Evolutionary conservation across 192 early-diverging fungal genomes (phyloP), one percentile per base, ranked within the genome.

Genomic region (Pilobolus umbonatus): DNA sequence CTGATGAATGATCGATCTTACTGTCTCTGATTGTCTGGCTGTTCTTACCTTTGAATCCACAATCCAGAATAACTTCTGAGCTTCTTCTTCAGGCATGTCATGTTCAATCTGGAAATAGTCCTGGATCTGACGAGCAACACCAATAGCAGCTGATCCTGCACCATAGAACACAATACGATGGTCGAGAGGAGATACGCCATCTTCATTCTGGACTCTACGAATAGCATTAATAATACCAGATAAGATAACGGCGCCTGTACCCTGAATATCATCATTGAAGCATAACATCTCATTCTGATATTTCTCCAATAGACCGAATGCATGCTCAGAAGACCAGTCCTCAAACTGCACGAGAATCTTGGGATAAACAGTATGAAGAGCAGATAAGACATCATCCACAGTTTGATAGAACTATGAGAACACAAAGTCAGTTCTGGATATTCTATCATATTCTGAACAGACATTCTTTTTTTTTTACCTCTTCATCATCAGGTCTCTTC

Each of bases 221-320:
- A 95, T 77, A 17, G 93, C 93, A 57, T 91, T 91, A 69, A 95
- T 95, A 57, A 96, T 90, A 34, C 92, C 96, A 48, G 88, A 86
- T 7, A 96, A 82, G 63, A 97, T 88, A 21, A 97, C 94, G 60
- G 91, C 92, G 45, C 96, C 96, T 15, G 92, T 94, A 30, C 92
- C 90, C 68, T 93, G 91, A 55, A 94, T 93, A 62, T 94, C 92
- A 61, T 98, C 96, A 72, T 98, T 98, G 74, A 98, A 98, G 73
- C 85, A 89, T 46, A 90, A 80, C 48, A 83, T 86, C 26, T 78
- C 71, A 64, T 85, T 59, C 55, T 89, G 80, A 72, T 93, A 94
- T 56, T 87, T 80, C 24, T 86, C 83, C 48, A 98, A 72, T 36
- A 93, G 74, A 9, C 80, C 87, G 67, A 96, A 95, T 9, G 95